Conservation (phyloP, 208 protist species). For the Leishmania amazonensis region DNA sequence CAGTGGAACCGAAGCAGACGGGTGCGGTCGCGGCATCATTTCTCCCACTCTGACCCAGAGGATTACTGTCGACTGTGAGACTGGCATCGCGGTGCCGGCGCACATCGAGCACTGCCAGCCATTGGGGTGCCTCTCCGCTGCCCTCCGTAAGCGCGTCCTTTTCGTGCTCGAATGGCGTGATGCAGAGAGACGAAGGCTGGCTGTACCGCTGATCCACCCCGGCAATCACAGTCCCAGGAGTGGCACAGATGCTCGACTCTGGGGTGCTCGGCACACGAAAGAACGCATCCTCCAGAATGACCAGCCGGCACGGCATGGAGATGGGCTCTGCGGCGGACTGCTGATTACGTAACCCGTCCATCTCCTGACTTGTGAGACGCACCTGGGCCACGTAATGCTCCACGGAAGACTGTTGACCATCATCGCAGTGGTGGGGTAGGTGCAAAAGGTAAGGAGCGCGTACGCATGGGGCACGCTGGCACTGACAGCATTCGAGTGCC, state of each 20-base stretch:
- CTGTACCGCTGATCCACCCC: conserved; percentile 56
- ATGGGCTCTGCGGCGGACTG: neutral
- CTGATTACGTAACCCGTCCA: neutral
- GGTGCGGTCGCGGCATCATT: neutral
- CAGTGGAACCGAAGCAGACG: conserved; percentile 44
- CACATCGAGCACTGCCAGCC: conserved; percentile 29
- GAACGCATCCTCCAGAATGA: conserved; percentile 36
- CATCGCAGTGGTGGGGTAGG: neutral
- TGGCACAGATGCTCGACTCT: conserved; percentile 21
- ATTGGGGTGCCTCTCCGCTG: conserved; percentile 1
- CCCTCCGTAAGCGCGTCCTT: neutral
- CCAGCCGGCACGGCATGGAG: conserved; percentile 32
- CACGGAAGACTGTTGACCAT: neutral
- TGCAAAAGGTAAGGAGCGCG: neutral
- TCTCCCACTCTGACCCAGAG: neutral
- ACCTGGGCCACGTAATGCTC: conserved; percentile 36
- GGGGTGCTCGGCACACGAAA: conserved; percentile 6
- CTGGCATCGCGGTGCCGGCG: neutral
- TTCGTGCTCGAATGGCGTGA: neutral
- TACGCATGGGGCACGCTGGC: conserved; percentile 12
- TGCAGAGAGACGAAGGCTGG: conserved; percentile 15
- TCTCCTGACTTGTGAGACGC: conserved; percentile 4
- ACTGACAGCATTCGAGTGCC: conserved; percentile 27
- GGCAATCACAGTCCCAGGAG: conserved; percentile 40
- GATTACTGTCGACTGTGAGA: neutral